Conservation (phyloP, 805 yeast species). For the Torulaspora quercuum region DNA sequence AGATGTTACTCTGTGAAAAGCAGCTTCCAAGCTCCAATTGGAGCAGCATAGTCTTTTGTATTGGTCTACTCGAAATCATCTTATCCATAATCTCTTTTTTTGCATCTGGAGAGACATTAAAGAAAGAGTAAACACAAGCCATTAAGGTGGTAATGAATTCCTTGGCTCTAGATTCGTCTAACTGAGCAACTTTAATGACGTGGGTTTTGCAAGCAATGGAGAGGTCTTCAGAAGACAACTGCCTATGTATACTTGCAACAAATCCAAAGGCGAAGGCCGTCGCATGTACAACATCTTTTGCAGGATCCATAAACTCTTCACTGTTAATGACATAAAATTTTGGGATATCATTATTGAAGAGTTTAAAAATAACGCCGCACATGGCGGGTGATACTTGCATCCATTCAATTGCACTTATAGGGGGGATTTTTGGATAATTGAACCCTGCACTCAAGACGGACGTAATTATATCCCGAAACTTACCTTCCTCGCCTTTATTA, state of each 20-base stretch:
- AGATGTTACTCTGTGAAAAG: slow-evolving; percentile 28
- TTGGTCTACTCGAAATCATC: slow-evolving; percentile 36
- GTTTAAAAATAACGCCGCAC: slow-evolving; percentile 32
- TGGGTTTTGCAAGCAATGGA: slow-evolving; percentile 36
- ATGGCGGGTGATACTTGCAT: slow-evolving; percentile 34
- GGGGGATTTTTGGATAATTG: slow-evolving; percentile 25
- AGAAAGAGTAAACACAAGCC: slow-evolving; percentile 32
- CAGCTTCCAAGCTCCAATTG: slow-evolving; percentile 36
- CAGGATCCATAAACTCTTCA: slow-evolving; percentile 15
- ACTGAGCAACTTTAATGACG: slow-evolving; percentile 21
- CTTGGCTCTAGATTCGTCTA: slow-evolving; percentile 28
- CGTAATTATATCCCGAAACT: slow-evolving; percentile 29
- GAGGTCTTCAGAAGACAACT: slow-evolving; percentile 36
- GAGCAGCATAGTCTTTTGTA: slow-evolving; percentile 35
- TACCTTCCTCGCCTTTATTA: slow-evolving; percentile 23
- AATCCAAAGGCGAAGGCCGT: slow-evolving; percentile 37
- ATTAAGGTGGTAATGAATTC: slow-evolving; percentile 29
- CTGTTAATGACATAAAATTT: slow-evolving; percentile 22
- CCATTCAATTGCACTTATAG: slow-evolving; percentile 30
- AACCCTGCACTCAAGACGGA: slow-evolving; percentile 34
- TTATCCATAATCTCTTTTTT: slow-evolving; percentile 37
- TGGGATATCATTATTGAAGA: slow-evolving; percentile 18
- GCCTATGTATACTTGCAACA: slow-evolving; percentile 36
- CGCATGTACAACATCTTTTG: slow-evolving; percentile 28
- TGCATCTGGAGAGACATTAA: slow-evolving; percentile 37